Evolutionary conservation across 2,329 filamentous ascomycete species (phyloP).

Genomic region (Neofusicoccum laricinum): DNA sequence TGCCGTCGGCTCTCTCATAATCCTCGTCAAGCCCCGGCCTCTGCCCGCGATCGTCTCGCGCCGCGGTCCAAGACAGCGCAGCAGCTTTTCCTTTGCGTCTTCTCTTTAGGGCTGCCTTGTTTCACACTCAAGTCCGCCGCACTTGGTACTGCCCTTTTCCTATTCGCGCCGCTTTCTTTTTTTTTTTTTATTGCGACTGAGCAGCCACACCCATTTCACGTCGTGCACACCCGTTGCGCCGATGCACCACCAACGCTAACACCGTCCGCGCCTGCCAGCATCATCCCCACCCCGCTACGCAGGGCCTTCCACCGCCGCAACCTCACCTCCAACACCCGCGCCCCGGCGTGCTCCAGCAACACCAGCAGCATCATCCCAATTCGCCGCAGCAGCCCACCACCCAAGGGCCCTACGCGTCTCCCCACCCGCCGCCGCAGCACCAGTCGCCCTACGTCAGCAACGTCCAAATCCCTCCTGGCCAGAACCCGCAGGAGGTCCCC

Average conservation of each 20-base stretch:
- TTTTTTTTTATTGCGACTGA: neutral
- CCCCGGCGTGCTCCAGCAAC: slow-evolving; percentile 69
- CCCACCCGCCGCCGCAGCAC: slow-evolving; percentile 55
- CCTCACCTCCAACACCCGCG: slow-evolving; percentile 65
- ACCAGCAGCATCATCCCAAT: slow-evolving; percentile 57
- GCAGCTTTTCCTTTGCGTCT: slow-evolving; percentile 1
- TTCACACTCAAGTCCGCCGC: neutral
- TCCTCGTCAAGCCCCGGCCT: slow-evolving; percentile 16
- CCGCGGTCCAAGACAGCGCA: slow-evolving; percentile 6
- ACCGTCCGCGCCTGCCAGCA: slow-evolving; percentile 53
- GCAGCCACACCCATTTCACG: slow-evolving; percentile 15
- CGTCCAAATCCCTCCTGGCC: slow-evolving; percentile 59
- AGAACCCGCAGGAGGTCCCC: slow-evolving; percentile 64
- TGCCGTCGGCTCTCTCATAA: slow-evolving; percentile 15
- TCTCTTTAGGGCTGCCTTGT: slow-evolving; percentile 6
- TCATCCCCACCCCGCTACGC: slow-evolving; percentile 70
- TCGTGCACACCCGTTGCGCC: slow-evolving; percentile 15
- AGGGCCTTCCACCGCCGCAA: slow-evolving; percentile 64
- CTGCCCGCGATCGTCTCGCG: neutral
- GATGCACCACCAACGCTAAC: slow-evolving; percentile 18
- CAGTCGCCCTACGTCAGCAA: slow-evolving; percentile 65
- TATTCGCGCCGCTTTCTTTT: slow-evolving; percentile 2
- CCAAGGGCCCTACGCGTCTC: slow-evolving; percentile 63
- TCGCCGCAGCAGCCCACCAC: slow-evolving; percentile 56
- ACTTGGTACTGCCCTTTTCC: neutral